Percentiles rank a stretch among this genome's conserved stretches.
These are phyloP conservation scores for Quercus glauca DNA, from an alignment of 306 rosid genomes.

Conservation along the genomic window DNA sequence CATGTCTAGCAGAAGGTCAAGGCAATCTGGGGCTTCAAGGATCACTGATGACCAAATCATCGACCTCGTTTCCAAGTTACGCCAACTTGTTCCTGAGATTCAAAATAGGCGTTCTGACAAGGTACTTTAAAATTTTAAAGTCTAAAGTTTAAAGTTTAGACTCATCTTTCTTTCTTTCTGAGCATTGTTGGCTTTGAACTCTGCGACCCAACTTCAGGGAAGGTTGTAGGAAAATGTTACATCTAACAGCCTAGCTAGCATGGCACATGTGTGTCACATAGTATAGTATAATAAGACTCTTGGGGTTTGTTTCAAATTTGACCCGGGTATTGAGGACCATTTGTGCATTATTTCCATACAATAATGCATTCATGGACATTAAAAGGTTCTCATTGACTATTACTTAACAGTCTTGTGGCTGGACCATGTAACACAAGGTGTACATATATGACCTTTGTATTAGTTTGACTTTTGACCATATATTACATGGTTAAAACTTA, in stretches of 20 bases:
- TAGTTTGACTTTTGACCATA: no score
- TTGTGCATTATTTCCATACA: slow-evolving; percentile 10
- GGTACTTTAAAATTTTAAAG: slow-evolving; percentile 35
- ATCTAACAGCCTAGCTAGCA: slow-evolving; percentile 2
- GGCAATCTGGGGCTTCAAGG: slow-evolving; percentile 63
- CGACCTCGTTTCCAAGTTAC: slow-evolving; percentile 88
- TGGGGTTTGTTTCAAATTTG: slow-evolving; percentile 33
- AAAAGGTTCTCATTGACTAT: slow-evolving; percentile 32
- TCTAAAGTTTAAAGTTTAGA: no score
- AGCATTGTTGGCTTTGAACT: neutral
- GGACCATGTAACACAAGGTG: neutral
- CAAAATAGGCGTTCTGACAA: slow-evolving; percentile 79
- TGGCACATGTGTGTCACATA: slow-evolving; percentile 16
- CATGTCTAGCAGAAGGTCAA: slow-evolving; percentile 92
- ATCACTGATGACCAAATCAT: slow-evolving; percentile 97
- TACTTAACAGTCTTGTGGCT: neutral
- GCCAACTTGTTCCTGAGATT: slow-evolving; percentile 97
- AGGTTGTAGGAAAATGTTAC: slow-evolving; percentile 9
- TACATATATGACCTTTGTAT: no score
- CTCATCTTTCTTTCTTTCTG: neutral
- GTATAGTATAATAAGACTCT: slow-evolving; percentile 5
- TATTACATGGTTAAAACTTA: no score
- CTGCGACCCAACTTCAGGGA: neutral
- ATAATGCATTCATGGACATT: slow-evolving; percentile 24
- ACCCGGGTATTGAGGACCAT: slow-evolving; percentile 47